Conservation (phyloP, 257 asterid genomes). For the Solanum sparsipilum region DNA sequence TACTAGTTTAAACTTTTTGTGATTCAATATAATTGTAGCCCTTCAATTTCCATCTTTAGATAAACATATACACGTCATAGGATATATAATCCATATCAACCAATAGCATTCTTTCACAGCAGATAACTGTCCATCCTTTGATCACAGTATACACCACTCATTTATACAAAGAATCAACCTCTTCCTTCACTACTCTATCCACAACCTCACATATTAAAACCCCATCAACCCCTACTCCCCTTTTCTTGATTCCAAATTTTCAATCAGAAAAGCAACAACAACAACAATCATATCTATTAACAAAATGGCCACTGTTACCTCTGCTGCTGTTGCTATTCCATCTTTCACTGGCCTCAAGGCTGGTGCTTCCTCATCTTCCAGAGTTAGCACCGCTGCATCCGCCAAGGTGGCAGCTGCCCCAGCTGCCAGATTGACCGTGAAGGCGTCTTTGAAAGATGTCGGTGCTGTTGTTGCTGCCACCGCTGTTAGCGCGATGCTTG, state of each 20-base stretch:
- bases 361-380: conserved; percentile 18
- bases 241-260: conserved; percentile 16
- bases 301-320: conserved; percentile 56
- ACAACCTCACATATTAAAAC: conserved; percentile 19
- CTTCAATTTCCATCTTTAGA: conserved; percentile 12
- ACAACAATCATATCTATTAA: background rate
- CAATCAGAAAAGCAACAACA: background rate
- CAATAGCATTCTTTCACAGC: conserved; percentile 14
- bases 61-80: conserved; percentile 23
- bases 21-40: background rate
- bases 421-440: conserved; percentile 26
- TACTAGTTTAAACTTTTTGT: background rate
- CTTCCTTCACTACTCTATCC: background rate
- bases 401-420: conserved; percentile 13
- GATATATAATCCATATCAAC: conserved; percentile 21
- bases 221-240: conserved; percentile 1
- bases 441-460: conserved; percentile 56
- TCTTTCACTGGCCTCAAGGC: conserved; percentile 64
- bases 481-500: conserved; percentile 55
- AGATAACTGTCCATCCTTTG: conserved; percentile 13
- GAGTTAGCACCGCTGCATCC: conserved; percentile 6
- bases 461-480: conserved; percentile 60
- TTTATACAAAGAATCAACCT: background rate
- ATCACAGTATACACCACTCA: conserved; percentile 30
- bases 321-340: conserved; percentile 63